Evolutionary conservation across 352 stramenopile genomes (phyloP).

Genomic region (Phytopythium mirpurense): DNA sequence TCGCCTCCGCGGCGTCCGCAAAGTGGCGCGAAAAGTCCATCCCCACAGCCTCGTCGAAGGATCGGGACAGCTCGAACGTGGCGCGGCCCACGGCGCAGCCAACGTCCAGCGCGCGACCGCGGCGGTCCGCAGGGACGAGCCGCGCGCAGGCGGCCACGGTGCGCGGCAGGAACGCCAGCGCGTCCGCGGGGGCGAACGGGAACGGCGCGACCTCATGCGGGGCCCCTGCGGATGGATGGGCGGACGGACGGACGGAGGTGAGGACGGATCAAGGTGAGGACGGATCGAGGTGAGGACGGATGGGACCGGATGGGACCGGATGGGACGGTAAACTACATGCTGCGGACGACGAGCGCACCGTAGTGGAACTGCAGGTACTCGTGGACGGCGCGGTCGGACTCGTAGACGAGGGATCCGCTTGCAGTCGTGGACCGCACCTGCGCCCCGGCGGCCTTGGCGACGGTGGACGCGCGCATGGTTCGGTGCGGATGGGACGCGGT

Average conservation of each 20-base stretch:
- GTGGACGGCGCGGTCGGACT: slow-evolving; percentile 80
- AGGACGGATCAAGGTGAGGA: not conserved
- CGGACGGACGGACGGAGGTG: not conserved
- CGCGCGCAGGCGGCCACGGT: slow-evolving; percentile 70
- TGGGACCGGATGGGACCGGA: not conserved
- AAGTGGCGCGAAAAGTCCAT: slow-evolving; percentile 94
- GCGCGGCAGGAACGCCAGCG: slow-evolving; percentile 82
- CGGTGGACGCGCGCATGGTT: not conserved
- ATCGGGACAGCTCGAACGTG: slow-evolving; percentile 91
- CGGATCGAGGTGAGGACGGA: too few relatives aligned
- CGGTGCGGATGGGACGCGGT: not conserved
- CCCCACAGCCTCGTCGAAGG: slow-evolving; percentile 90
- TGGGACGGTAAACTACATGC: not conserved
- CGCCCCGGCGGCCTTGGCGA: not conserved
- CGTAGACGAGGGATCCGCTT: slow-evolving; percentile 84
- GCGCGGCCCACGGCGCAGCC: slow-evolving; percentile 92
- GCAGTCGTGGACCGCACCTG: slow-evolving; percentile 79
- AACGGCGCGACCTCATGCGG: slow-evolving; percentile 63
- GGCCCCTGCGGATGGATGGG: slow-evolving; percentile 28
- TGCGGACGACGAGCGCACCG: too few relatives aligned
- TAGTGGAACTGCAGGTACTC: slow-evolving; percentile 92
- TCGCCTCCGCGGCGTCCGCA: slow-evolving; percentile 78
- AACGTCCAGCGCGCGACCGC: slow-evolving; percentile 89
- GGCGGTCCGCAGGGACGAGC: slow-evolving; percentile 42
- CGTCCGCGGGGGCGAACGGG: slow-evolving; percentile 68